phyloP scores from a whole-genome alignment of 208 protist species.

The Paratrypanosoma confusum region DNA sequence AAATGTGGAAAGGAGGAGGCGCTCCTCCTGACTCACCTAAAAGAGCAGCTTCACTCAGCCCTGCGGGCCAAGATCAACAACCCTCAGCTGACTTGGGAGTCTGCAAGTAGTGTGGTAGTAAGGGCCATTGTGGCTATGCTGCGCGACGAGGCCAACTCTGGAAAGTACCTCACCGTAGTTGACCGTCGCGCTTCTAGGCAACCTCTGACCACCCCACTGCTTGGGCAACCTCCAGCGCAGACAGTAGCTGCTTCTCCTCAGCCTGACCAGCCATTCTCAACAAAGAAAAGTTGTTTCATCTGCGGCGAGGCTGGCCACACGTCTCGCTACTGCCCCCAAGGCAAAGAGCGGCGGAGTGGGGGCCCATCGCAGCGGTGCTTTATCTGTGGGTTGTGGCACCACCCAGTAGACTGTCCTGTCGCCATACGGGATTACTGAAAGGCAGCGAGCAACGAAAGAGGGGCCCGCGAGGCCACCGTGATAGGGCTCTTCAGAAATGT shows the following conservation, averaged over 20 bases:
- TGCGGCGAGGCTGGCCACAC: slow-evolving; percentile 73
- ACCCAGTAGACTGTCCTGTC: slow-evolving; percentile 59
- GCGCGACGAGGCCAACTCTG: slow-evolving; percentile 33
- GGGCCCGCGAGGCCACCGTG: too few relatives aligned
- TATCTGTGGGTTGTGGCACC: slow-evolving; percentile 83
- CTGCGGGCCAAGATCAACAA: slow-evolving; percentile 82
- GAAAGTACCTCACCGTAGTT: slow-evolving; percentile 36
- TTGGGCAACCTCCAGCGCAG: slow-evolving; percentile 8
- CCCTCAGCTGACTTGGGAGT: slow-evolving; percentile 67
- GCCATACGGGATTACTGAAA: too few relatives aligned
- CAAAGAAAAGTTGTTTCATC: slow-evolving; percentile 54
- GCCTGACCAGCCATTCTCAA: slow-evolving; percentile 44
- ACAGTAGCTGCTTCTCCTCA: slow-evolving; percentile 9
- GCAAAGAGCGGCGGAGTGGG: slow-evolving; percentile 24
- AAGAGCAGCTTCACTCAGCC: slow-evolving; percentile 75
- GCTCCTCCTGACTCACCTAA: slow-evolving; percentile 66
- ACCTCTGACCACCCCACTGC: slow-evolving; percentile 32
- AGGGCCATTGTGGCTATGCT: slow-evolving; percentile 76
- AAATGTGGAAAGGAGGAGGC: slow-evolving; percentile 71
- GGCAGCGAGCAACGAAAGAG: too few relatives aligned
- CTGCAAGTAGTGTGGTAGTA: slow-evolving; percentile 67
- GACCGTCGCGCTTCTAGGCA: slow-evolving; percentile 54
- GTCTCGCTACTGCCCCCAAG: slow-evolving; percentile 64
- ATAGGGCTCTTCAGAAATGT: too few relatives aligned
- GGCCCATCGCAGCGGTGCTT: slow-evolving; percentile 72